Base-by-base conservation (phyloP, 2,329 filamentous ascomycete species). In the Lasiodiplodia gonubiensis region DNA sequence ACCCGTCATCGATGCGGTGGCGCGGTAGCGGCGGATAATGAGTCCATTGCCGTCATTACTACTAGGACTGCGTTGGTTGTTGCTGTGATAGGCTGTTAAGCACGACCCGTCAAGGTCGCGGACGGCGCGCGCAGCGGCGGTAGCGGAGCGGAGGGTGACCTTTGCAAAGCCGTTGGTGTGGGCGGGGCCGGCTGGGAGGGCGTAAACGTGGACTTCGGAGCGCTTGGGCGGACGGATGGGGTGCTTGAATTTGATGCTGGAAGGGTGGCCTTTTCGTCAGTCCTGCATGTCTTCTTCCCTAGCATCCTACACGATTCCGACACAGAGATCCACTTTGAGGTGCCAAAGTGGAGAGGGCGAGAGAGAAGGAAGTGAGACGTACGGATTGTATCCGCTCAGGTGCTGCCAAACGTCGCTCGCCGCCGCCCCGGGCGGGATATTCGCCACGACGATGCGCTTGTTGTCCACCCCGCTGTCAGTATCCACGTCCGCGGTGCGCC, bases 361-460 rank as follows among this genome's bases (percentile, higher is more conserved):
- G 25, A 18, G 10, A 14, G 5, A 3, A 10, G 37, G n/a, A 21
- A 11, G n/a, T 10, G 42, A 3, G n/a, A 66, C 64, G 30, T 37
- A 66, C 64, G 53, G 64, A 2, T 23, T 7, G n/a, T 57, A 37
- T 7, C 7, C 46, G n/a, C 25, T n/a, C 30, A 59, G 18, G 10
- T 51, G 27, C 53, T 51, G 42, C 39, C 39, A 33, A 1, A 66
- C 2, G 12, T 52, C 39, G 18, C 10, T 21, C 35, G 35, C 53
- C 7, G 42, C 2, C 18, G n/a, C 42, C 12, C 18, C 21, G 4
- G 6, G 39, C 7, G 64, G 64, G 10, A 66, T 59, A 12, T 66
- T 66, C 11, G 64, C 64, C 16, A 66, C n/a, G 12, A 66, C 54
- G 2, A 66, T 59, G 37, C 53, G 64, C 39, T 37, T 51, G 25